Evolutionary conservation across 768 basidiomycete genomes (phyloP).

Genomic region (Atractiella rhizophila): DNA sequence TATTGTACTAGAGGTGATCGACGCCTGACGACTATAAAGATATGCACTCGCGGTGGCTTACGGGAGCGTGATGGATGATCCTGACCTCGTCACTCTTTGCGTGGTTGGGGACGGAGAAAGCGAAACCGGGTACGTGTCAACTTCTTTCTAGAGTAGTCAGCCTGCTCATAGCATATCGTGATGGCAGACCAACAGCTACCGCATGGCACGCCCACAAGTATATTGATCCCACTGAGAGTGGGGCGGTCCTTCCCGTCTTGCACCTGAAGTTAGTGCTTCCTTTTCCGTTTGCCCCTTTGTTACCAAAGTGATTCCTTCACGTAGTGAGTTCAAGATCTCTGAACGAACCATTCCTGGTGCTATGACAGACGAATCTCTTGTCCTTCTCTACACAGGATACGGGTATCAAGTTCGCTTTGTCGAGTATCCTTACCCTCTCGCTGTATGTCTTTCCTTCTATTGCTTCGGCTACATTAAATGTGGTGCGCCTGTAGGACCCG

Average conservation of each 20-base stretch:
- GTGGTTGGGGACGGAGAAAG: constrained; percentile 22
- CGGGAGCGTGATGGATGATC: constrained; percentile 76
- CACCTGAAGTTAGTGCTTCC: constrained; percentile 33
- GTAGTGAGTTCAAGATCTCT: constrained; percentile 55
- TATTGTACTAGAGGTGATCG: not conserved
- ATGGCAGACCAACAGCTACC: constrained; percentile 22
- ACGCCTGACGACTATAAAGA: too few relatives aligned
- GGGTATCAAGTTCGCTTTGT: constrained; percentile 70
- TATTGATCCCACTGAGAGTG: constrained; percentile 66
- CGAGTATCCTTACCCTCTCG: constrained; percentile 27
- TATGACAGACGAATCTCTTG: constrained; percentile 69
- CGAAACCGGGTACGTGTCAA: constrained; percentile 14
- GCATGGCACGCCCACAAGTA: constrained; percentile 43
- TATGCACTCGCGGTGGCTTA: constrained; percentile 38
- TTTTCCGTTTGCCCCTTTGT: too few relatives aligned
- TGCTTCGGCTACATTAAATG: too few relatives aligned
- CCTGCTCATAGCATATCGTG: not conserved
- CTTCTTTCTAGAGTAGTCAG: not conserved
- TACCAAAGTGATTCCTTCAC: not conserved
- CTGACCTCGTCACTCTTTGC: constrained; percentile 52
- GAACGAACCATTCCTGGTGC: constrained; percentile 70
- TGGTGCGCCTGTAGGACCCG: too few relatives aligned
- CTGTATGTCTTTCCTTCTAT: too few relatives aligned
- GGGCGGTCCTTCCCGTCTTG: constrained; percentile 72
- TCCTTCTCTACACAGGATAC: constrained; percentile 39